phyloP scores from a whole-genome alignment of 768 basidiomycete genomes.

The Phallus indusiatus region DNA sequence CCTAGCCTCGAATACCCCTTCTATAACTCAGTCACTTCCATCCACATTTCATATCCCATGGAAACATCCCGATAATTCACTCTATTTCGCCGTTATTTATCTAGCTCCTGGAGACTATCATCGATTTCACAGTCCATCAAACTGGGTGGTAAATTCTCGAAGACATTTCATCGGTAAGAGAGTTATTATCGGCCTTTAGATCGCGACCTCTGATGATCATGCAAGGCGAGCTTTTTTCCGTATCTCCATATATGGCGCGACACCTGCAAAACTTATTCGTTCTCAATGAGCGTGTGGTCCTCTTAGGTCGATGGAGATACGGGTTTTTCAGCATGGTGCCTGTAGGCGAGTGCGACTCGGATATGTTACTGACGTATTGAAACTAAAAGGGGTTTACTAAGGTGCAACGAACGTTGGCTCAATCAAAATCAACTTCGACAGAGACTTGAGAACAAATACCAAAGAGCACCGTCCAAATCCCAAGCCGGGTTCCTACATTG shows the following conservation, averaged over 20 bases:
- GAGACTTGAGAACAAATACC: conserved; percentile 85
- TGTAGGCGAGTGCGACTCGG: conserved; percentile 43
- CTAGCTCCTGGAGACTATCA: conserved; percentile 98
- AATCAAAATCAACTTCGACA: conserved; percentile 93
- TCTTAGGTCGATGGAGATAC: conserved; percentile 88
- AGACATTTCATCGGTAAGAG: conserved; percentile 82
- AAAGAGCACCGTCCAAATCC: conserved; percentile 47
- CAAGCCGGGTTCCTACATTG: conserved; percentile 80
- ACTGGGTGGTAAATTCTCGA: conserved; percentile 95
- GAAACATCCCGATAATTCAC: conserved; percentile 69
- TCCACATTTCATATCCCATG: conserved; percentile 53
- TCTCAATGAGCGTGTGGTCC: conserved; percentile 93
- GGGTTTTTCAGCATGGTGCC: conserved; percentile 98
- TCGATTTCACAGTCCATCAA: conserved; percentile 90
- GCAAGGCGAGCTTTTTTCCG: conserved; percentile 86
- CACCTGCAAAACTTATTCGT: conserved; percentile 90
- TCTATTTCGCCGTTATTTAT: conserved; percentile 94
- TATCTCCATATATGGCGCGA: conserved; percentile 92
- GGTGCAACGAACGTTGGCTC: conserved; percentile 91
- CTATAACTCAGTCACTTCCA: conserved; percentile 1
- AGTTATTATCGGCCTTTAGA: background rate
- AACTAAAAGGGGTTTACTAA: background rate
- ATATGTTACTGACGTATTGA: background rate
- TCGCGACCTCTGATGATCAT: background rate
- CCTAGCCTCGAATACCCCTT: conserved; percentile 17